Percentiles rank a stretch among this genome's conserved stretches.
Evolutionary conservation across 257 asterid genomes (phyloP).

Genomic region (Striga asiatica): DNA sequence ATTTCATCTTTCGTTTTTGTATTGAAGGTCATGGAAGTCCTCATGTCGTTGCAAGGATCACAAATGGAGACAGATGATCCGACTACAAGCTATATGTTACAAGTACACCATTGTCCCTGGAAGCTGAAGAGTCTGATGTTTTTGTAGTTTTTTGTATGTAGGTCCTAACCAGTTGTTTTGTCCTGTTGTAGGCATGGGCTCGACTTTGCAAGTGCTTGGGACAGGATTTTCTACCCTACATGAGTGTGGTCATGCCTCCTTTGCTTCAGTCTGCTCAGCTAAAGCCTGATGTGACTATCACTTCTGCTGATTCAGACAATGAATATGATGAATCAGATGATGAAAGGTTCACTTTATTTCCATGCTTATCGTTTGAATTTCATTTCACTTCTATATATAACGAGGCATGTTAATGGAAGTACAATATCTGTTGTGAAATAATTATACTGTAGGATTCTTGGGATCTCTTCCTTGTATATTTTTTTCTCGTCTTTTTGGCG

Average conservation of each 20-base stretch:
- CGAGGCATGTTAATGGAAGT: not conserved
- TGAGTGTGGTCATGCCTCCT: slow-evolving; percentile 93
- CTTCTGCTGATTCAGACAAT: slow-evolving; percentile 78
- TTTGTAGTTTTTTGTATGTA: not conserved
- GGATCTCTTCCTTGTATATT: not conserved
- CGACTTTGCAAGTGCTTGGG: slow-evolving; percentile 96
- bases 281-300: slow-evolving; percentile 82
- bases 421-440: not conserved
- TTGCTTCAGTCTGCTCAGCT: slow-evolving; percentile 88
- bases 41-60: slow-evolving; percentile 85
- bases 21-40: slow-evolving; percentile 87
- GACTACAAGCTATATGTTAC: slow-evolving; percentile 91
- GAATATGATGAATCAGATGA: slow-evolving; percentile 79
- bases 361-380: not conserved
- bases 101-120: slow-evolving; percentile 30
- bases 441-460: not conserved
- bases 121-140: slow-evolving; percentile 9
- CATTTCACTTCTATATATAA: not conserved
- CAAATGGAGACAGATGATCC: slow-evolving; percentile 93
- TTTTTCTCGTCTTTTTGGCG: too few relatives aligned
- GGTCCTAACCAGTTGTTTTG: slow-evolving; percentile 1
- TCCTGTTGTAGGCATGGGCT: slow-evolving; percentile 76
- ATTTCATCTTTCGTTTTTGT: not conserved
- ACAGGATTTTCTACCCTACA: slow-evolving; percentile 90
- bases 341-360: slow-evolving; percentile 43